Conservation (phyloP, 163 green algal species). For the Scenedesmus sp. region DNA sequence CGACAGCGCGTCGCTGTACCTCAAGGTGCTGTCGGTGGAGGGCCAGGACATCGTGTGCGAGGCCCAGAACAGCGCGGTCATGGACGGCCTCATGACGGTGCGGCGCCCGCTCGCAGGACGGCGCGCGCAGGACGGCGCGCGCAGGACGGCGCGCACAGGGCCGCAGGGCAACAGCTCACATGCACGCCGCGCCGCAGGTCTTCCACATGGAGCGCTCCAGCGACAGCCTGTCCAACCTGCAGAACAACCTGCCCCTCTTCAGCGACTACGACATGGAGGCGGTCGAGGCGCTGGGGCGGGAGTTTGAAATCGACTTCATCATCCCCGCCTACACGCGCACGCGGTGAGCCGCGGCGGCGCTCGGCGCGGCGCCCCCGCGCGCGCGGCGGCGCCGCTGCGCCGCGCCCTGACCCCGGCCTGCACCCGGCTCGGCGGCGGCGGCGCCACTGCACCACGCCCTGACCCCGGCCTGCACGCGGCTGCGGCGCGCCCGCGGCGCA, state of each 20-base stretch:
- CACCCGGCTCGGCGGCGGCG: constrained; percentile 53
- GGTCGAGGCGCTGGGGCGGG: constrained; percentile 57
- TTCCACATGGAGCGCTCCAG: constrained; percentile 85
- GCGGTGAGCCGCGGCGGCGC: constrained; percentile 9
- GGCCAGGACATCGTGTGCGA: constrained; percentile 74
- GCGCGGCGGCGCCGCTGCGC: too few species aligned
- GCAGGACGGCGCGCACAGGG: too few species aligned
- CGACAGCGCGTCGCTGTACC: constrained; percentile 80
- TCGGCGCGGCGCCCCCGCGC: too few species aligned
- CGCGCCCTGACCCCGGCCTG: too few species aligned
- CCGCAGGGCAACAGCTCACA: too few species aligned
- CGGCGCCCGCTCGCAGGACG: too few species aligned
- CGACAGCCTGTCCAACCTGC: constrained; percentile 48
- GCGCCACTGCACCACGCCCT: constrained; percentile 62
- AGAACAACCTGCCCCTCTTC: constrained; percentile 80
- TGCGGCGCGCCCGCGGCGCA: constrained; percentile 53
- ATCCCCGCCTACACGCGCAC: constrained; percentile 46
- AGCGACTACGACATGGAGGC: constrained; percentile 72
- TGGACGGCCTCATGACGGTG: constrained; percentile 84
- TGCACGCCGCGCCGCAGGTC: too few species aligned
- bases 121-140: too few species aligned
- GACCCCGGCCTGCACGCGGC: constrained; percentile 50
- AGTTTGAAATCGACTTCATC: constrained; percentile 63
- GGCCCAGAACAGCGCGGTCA: constrained; percentile 71
- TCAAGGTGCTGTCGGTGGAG: constrained; percentile 60